Evolutionary conservation across 2,329 filamentous ascomycete genomes (phyloP).

Genomic region (Cercospora sp.): DNA sequence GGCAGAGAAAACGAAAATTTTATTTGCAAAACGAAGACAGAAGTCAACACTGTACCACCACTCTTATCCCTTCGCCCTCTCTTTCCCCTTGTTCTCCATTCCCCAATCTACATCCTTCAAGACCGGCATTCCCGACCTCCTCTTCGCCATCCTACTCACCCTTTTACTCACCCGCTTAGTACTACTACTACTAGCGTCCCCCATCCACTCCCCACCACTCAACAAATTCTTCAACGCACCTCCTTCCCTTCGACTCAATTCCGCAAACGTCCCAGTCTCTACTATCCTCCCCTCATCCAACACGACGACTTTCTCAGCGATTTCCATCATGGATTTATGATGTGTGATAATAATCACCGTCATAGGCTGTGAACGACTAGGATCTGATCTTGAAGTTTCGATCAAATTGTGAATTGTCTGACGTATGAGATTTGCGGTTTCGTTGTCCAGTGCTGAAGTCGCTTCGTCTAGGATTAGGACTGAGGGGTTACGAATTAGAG

Average conservation of each 20-base stretch:
- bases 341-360: constrained; percentile 83
- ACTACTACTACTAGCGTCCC: constrained; percentile 11
- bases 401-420: constrained; percentile 61
- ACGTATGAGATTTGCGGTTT: constrained; percentile 65
- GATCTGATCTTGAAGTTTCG: neutral
- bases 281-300: constrained; percentile 66
- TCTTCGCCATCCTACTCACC: constrained; percentile 5
- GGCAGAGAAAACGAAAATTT: neutral
- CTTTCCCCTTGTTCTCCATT: neutral
- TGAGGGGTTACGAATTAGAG: constrained; percentile 68
- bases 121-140: constrained; percentile 10
- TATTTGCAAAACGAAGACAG: neutral
- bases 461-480: constrained; percentile 85
- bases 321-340: constrained; percentile 79
- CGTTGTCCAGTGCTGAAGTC: constrained; percentile 74
- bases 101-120: constrained; percentile 21
- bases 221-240: constrained; percentile 40
- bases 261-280: constrained; percentile 66
- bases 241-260: constrained; percentile 52
- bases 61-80: neutral
- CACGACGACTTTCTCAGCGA: constrained; percentile 72
- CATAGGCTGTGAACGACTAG: constrained; percentile 42
- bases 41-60: neutral
- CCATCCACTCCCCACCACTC: constrained; percentile 41
- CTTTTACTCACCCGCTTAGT: constrained; percentile 8